A percentile compares a stretch with the other conserved stretches of the same genome.
Conservation (phyloP, 2,329 filamentous ascomycete species). For the Metarhizium brunneum region DNA sequence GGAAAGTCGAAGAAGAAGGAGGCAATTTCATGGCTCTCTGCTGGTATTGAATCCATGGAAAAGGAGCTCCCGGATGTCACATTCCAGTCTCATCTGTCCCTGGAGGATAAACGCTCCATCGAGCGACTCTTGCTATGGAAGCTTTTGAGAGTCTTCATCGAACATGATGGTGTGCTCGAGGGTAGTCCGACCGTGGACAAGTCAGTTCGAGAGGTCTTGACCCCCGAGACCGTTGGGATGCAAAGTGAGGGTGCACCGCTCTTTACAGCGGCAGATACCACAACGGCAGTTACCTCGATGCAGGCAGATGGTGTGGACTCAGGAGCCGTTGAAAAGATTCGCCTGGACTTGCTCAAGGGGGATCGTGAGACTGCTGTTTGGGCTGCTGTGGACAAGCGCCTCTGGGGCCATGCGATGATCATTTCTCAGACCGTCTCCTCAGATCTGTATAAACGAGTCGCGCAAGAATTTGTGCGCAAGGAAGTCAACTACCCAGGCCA, state of each 20-base stretch:
- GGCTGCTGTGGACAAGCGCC: conserved; percentile 81
- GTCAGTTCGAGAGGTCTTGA: conserved; percentile 65
- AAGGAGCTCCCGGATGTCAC: conserved; percentile 40
- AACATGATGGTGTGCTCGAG: conserved; percentile 76
- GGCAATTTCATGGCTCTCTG: conserved; percentile 66
- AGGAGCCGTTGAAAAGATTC: conserved; percentile 60
- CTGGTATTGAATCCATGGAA: conserved; percentile 68
- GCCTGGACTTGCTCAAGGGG: conserved; percentile 64
- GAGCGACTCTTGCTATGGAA: conserved; percentile 86
- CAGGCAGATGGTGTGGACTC: conserved; percentile 61
- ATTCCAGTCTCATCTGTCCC: conserved; percentile 41
- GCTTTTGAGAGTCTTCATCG: conserved; percentile 69
- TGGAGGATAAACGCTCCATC: conserved; percentile 60
- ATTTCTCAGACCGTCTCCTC: conserved; percentile 71
- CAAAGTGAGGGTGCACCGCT: conserved; percentile 10
- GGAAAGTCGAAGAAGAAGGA: conserved; percentile 96
- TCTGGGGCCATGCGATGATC: conserved; percentile 96
- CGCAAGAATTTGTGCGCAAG: conserved; percentile 90
- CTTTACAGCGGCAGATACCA: conserved; percentile 15
- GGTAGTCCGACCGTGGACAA: conserved; percentile 62
- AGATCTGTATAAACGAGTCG: conserved; percentile 83
- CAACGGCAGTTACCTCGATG: conserved; percentile 24
- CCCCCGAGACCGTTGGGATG: conserved; percentile 37
- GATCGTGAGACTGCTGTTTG: conserved; percentile 88
- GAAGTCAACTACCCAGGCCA: conserved; percentile 78